Evolutionary conservation across 768 basidiomycete genomes (phyloP), one percentile per base, ranked within the genome.

Genomic region (Kondoa malvinella): DNA sequence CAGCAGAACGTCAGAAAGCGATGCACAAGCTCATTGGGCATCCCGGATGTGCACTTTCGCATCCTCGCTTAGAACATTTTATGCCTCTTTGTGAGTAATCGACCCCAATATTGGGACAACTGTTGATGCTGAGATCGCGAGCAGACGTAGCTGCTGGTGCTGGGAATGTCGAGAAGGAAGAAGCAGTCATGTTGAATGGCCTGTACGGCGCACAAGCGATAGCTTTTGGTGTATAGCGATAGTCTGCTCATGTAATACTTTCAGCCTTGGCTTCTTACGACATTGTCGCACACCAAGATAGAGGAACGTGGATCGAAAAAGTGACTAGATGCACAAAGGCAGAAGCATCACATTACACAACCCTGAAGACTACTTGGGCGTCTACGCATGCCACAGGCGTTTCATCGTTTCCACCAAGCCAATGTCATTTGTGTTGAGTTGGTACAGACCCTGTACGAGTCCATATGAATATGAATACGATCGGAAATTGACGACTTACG

Each of bases 341-440:
- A n/a, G n/a, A n/a, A n/a, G n/a, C n/a, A n/a, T n/a, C n/a, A n/a
- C n/a, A n/a, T n/a, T n/a, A n/a, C n/a, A n/a, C n/a, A n/a, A n/a
- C n/a, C n/a, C n/a, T n/a, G n/a, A n/a, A n/a, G n/a, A n/a, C n/a
- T n/a, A n/a, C n/a, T n/a, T n/a, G n/a, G n/a, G n/a, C n/a, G n/a
- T 67, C 27, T 80, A 92, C 69, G 90, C 90, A 67, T 81, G 80
- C 92, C 92, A 96, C 57, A 85, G 82, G 80, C 40, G 8, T 50
- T 50, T 50, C 74, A 92, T 84, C 67, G 92, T 80, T 78, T 95
- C 90, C 4, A 88, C 89, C 65, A 92, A 78, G 95, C 95, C 92
- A 71, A 99, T 85, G 76, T 97, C 94, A 76, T 94, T 91, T 57
- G 95, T 96, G 80, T 97, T 96, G 81, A 97, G 96, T 77, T 95